phyloP scores from a whole-genome alignment of 495 filamentous ascomycete species.

The Neurospora pannonica region DNA sequence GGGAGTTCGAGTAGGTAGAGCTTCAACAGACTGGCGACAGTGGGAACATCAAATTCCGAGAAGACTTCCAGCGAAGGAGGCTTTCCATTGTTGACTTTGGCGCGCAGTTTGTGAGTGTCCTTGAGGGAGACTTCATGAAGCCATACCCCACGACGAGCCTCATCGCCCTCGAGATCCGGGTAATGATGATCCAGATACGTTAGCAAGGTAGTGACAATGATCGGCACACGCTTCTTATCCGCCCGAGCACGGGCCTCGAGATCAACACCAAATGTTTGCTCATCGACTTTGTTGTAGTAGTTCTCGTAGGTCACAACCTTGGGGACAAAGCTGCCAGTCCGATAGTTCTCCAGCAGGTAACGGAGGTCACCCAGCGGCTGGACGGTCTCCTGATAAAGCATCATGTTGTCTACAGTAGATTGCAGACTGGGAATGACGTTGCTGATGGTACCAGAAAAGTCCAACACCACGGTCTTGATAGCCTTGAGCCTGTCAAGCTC shows the following conservation, averaged over 20 bases:
- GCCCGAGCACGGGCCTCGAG: conserved; percentile 87
- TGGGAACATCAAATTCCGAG: conserved; percentile 80
- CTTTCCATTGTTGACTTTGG: conserved; percentile 81
- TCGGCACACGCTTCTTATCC: conserved; percentile 88
- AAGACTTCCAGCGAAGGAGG: conserved; percentile 65
- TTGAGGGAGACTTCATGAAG: conserved; percentile 80
- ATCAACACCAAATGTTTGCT: conserved; percentile 96
- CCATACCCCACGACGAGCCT: conserved; percentile 88
- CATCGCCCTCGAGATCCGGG: conserved; percentile 94
- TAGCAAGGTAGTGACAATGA: conserved; percentile 85
- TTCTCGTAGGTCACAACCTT: conserved; percentile 95
- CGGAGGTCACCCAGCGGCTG: conserved; percentile 85
- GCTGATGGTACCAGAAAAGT: conserved; percentile 96
- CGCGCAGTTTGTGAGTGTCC: conserved; percentile 77
- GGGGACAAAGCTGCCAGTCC: conserved; percentile 84
- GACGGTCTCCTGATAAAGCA: conserved; percentile 97
- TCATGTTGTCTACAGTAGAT: conserved; percentile 93
- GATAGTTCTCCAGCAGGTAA: conserved; percentile 96
- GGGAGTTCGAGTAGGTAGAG: conserved; percentile 93
- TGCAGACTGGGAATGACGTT: conserved; percentile 96
- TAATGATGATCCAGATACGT: conserved; percentile 95
- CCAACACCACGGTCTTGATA: conserved; percentile 93
- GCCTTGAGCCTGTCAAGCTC: conserved; percentile 93
- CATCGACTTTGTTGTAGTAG: conserved; percentile 96
- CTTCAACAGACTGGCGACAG: conserved; percentile 88